Evolutionary conservation across 495 filamentous ascomycete species (phyloP).

Genomic region (Tuber indicum): DNA sequence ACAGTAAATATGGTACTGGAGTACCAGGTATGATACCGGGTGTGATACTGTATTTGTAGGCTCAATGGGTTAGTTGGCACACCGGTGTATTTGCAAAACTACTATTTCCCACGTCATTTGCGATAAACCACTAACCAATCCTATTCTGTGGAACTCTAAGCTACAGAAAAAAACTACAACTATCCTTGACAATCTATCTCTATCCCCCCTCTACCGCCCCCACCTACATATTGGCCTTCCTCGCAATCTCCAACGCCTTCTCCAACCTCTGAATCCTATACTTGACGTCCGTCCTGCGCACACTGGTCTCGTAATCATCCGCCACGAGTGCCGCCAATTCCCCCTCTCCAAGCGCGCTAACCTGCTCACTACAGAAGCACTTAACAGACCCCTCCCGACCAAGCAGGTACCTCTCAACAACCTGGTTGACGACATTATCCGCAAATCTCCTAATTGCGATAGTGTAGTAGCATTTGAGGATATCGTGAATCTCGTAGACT

Average conservation of each 20-base stretch:
- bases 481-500: conserved; percentile 46
- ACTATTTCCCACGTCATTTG: background rate
- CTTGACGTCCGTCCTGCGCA: conserved; percentile 42
- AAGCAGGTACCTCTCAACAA: conserved; percentile 43
- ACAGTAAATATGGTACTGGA: no score
- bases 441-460: conserved; percentile 46
- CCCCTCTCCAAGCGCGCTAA: conserved; percentile 42
- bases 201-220: background rate
- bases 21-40: no score
- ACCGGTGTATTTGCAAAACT: background rate
- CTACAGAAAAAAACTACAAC: background rate
- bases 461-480: conserved; percentile 46
- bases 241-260: conserved; percentile 43
- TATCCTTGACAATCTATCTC: background rate
- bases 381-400: conserved; percentile 34
- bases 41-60: no score
- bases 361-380: conserved; percentile 44
- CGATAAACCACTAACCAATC: background rate
- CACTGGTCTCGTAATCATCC: conserved; percentile 43
- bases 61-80: no score
- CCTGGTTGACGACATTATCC: conserved; percentile 47
- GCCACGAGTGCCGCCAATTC: conserved; percentile 49
- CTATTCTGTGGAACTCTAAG: background rate
- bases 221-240: conserved; percentile 11
- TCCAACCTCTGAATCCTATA: conserved; percentile 47